Evolutionary conservation across 176 grass and related monocot genomes (phyloP).

Genomic region (Triticum urartu): DNA sequence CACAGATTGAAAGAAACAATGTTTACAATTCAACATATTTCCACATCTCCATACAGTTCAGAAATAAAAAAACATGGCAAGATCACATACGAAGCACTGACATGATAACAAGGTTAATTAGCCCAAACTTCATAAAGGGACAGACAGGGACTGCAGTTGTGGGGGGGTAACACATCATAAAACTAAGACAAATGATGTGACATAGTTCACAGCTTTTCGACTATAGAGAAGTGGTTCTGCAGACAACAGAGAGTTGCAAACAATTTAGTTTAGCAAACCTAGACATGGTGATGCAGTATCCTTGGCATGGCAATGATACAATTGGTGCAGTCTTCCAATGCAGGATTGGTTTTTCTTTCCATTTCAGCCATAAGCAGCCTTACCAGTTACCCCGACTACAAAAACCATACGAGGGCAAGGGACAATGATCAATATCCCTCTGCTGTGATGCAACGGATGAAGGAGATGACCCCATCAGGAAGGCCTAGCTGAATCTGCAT

Average conservation of each 20-base stretch:
- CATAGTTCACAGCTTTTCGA: neutral
- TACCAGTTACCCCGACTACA: conserved; percentile 88
- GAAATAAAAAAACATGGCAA: conserved; percentile 2
- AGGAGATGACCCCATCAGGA: conserved; percentile 47
- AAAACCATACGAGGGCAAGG: conserved; percentile 47
- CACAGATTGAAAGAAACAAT: neutral
- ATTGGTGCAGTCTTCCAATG: conserved; percentile 47
- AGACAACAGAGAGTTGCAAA: conserved; percentile 42
- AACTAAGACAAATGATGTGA: conserved; percentile 1
- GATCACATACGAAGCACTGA: neutral
- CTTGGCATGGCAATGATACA: conserved; percentile 51
- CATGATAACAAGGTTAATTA: conserved; percentile 8
- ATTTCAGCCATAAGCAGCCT: conserved; percentile 55
- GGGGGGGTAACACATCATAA: conserved; percentile 6
- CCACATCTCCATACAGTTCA: neutral
- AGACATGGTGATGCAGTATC: conserved; percentile 52
- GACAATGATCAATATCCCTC: conserved; percentile 63
- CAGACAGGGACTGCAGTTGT: neutral
- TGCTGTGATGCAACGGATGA: conserved; percentile 51
- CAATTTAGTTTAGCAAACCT: conserved; percentile 54
- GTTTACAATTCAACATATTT: conserved; percentile 21
- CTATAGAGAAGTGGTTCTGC: conserved; percentile 20
- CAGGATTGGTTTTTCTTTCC: conserved; percentile 36
- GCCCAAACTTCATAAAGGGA: neutral
- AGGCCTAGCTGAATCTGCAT: conserved; percentile 74